Percentiles rank a stretch among this genome's conserved stretches.
These are phyloP conservation scores for Allium cepa DNA, from an alignment of 106 monocot genomes.

Conservation along the genomic window DNA sequence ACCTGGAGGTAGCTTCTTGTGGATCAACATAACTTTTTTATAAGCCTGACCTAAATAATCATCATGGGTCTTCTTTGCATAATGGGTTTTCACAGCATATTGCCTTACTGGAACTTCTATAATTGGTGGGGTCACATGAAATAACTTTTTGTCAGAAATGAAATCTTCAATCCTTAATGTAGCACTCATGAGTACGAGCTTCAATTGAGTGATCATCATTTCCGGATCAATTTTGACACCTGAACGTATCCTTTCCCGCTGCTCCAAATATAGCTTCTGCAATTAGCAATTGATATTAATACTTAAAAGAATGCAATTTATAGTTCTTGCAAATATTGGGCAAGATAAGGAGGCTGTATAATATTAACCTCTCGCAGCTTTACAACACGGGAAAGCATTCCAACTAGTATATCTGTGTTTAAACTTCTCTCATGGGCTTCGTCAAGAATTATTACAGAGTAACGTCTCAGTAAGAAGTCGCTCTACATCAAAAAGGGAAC, in stretches of 20 bases:
- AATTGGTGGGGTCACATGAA: conserved; percentile 58
- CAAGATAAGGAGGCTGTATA: neutral
- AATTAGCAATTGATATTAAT: neutral
- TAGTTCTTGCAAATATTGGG: neutral
- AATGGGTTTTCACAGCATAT: conserved; percentile 78
- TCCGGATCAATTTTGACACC: conserved; percentile 48
- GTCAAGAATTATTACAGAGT: conserved; percentile 88
- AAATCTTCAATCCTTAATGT: conserved; percentile 89
- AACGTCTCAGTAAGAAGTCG: conserved; percentile 78
- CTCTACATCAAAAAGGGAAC: conserved; percentile 31
- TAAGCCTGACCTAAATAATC: conserved; percentile 88
- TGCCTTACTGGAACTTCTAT: conserved; percentile 80
- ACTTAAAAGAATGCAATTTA: too few species aligned
- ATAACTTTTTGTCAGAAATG: conserved; percentile 63
- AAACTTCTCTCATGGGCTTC: conserved; percentile 99
- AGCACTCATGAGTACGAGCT: conserved; percentile 93
- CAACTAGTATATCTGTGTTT: conserved; percentile 92
- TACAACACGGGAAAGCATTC: conserved; percentile 91
- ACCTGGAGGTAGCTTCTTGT: conserved; percentile 77
- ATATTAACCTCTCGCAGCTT: conserved; percentile 57
- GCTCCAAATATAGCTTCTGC: conserved; percentile 66
- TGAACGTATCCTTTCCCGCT: conserved; percentile 46
- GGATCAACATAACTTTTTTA: conserved; percentile 82
- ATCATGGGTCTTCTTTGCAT: conserved; percentile 67
- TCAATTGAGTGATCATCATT: conserved; percentile 50